Percentiles rank a stretch among this genome's conserved stretches.
Conservation (phyloP, 179 eudicot species). For the Spergularia azorica region DNA sequence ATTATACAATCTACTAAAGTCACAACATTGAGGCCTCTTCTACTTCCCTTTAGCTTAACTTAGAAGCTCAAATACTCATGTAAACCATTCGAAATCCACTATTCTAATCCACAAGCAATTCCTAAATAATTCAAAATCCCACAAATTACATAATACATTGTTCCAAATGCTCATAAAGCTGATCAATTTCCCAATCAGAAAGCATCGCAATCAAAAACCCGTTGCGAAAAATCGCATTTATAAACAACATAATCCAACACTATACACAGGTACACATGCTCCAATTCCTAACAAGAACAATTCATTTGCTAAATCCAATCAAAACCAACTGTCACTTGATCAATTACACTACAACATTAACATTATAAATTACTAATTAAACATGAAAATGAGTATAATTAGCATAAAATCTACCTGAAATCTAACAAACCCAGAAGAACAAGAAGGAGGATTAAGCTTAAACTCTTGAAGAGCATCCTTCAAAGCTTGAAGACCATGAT, state of each 20-base stretch:
- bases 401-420: slow-evolving; percentile 58
- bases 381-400: background rate
- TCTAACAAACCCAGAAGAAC: slow-evolving; percentile 64
- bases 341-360: background rate
- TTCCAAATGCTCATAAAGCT: background rate
- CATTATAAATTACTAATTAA: background rate
- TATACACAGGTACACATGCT: no score
- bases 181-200: background rate
- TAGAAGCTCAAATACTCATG: background rate
- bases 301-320: no score
- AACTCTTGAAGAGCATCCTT: slow-evolving; percentile 61
- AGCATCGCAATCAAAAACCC: no score
- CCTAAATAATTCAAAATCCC: background rate
- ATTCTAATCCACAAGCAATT: background rate
- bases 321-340: background rate
- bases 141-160: background rate
- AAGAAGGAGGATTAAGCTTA: slow-evolving; percentile 56
- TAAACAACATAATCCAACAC: background rate
- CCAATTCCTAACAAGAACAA: no score
- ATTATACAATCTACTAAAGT: background rate
- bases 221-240: background rate
- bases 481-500: slow-evolving; percentile 62
- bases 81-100: background rate
- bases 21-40: background rate
- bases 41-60: background rate